phyloP scores from a whole-genome alignment of 2,329 filamentous ascomycete species.

The Paecilomyces niveus region DNA sequence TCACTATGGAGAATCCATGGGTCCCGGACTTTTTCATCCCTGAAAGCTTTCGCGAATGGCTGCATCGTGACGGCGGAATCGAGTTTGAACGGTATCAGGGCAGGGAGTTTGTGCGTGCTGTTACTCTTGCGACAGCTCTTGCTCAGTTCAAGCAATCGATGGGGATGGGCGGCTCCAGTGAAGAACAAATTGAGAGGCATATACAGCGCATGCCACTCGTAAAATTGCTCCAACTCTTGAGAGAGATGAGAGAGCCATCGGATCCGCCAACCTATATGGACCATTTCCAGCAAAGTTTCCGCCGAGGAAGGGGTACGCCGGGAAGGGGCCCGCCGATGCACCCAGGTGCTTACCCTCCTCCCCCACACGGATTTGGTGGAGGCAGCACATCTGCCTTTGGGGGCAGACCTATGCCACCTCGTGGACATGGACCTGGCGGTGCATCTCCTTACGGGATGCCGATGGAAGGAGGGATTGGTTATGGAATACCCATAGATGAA shows the following conservation, averaged over 20 bases:
- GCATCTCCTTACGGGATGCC: too few species aligned
- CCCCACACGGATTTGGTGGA: too few species aligned
- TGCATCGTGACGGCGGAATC: not conserved
- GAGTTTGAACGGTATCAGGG: not conserved
- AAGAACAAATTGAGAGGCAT: not conserved
- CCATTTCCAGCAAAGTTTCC: not conserved
- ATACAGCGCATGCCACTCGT: not conserved
- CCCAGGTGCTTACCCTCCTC: too few species aligned
- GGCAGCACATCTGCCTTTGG: too few species aligned
- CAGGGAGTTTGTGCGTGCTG: not conserved
- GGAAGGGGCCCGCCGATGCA: too few species aligned
- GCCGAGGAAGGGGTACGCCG: too few species aligned
- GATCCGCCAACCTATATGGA: not conserved
- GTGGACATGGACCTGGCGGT: too few species aligned
- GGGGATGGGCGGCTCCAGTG: not conserved
- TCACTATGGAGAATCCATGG: not conserved
- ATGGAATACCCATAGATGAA: too few species aligned
- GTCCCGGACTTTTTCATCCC: not conserved
- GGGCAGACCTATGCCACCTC: too few species aligned
- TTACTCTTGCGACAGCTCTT: not conserved
- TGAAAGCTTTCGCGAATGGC: not conserved
- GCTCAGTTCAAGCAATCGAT: not conserved
- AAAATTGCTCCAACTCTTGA: not conserved
- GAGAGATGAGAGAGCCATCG: not conserved
- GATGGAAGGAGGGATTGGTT: too few species aligned